Evolutionary conservation across 1,139 yeast species (phyloP).

Genomic region (Pichia sp.): DNA sequence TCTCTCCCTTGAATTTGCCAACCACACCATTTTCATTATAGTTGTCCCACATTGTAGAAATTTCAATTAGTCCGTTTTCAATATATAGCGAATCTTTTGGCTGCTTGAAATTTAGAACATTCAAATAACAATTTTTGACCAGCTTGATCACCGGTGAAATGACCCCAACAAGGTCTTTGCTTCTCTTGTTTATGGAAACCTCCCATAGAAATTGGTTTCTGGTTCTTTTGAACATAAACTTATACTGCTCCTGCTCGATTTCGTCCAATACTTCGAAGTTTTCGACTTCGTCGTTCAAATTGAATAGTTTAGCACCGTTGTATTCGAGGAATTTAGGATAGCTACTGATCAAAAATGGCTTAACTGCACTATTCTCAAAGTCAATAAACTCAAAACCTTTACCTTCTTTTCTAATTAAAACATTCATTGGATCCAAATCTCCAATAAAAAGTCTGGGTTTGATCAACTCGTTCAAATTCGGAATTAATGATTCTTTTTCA

Average conservation of each 20-base stretch:
- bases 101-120: constrained; percentile 59
- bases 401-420: constrained; percentile 46
- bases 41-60: constrained; percentile 72
- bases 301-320: constrained; percentile 81
- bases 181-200: constrained; percentile 58
- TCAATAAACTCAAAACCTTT: constrained; percentile 56
- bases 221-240: constrained; percentile 82
- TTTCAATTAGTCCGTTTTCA: constrained; percentile 66
- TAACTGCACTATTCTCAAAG: constrained; percentile 73
- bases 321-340: constrained; percentile 83
- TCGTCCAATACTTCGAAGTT: constrained; percentile 65
- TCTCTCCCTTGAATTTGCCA: constrained; percentile 33
- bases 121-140: constrained; percentile 61
- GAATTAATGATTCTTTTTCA: constrained; percentile 37
- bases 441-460: constrained; percentile 75
- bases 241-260: constrained; percentile 71
- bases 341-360: constrained; percentile 73
- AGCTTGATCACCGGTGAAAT: constrained; percentile 74
- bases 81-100: constrained; percentile 63
- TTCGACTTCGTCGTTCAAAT: constrained; percentile 69
- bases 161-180: constrained; percentile 68
- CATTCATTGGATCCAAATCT: constrained; percentile 88
- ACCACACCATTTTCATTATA: constrained; percentile 61
- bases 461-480: constrained; percentile 57
- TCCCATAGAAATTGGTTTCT: constrained; percentile 93